phyloP scores from a whole-genome alignment of 2,329 filamentous ascomycete species.

The Arthrobotrys megalospora region DNA sequence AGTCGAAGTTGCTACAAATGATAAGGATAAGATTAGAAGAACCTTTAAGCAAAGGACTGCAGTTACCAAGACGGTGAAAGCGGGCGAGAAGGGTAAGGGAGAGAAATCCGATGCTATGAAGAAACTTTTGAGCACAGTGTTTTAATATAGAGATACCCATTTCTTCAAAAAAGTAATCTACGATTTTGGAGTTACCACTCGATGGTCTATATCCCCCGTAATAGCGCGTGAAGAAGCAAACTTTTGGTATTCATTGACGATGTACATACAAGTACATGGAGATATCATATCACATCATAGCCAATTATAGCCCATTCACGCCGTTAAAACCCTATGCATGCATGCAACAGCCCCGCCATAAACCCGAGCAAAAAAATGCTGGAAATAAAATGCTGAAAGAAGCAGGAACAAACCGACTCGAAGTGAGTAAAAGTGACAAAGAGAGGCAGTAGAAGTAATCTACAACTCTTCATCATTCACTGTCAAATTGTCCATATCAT shows the following conservation, averaged over 20 bases:
- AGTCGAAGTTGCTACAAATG: constrained; percentile 62
- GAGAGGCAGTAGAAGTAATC: background rate
- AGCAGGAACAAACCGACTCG: background rate
- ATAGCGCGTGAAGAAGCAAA: background rate
- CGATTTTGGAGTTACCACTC: background rate
- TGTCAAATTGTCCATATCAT: constrained; percentile 63
- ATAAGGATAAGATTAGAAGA: constrained; percentile 67
- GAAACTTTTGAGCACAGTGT: constrained; percentile 77
- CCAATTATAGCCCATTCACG: constrained; percentile 41
- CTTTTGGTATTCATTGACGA: constrained; percentile 55
- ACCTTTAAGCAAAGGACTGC: constrained; percentile 79
- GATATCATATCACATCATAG: constrained; percentile 34
- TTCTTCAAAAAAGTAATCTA: constrained; percentile 4
- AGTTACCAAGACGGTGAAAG: constrained; percentile 70
- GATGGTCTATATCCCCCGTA: background rate
- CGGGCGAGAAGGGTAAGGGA: constrained; percentile 65
- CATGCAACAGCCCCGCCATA: constrained; percentile 28
- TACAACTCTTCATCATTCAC: constrained; percentile 62
- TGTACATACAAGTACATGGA: constrained; percentile 37
- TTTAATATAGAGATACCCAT: constrained; percentile 68
- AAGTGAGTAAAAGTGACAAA: background rate
- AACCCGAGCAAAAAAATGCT: constrained; percentile 24
- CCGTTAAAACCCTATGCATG: constrained; percentile 44
- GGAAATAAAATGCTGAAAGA: constrained; percentile 17
- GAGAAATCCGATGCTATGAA: constrained; percentile 73